Evolutionary conservation across 179 eudicot genomes (phyloP), one percentile per base, ranked within the genome.

Genomic region (Heliamphora pulchella): DNA sequence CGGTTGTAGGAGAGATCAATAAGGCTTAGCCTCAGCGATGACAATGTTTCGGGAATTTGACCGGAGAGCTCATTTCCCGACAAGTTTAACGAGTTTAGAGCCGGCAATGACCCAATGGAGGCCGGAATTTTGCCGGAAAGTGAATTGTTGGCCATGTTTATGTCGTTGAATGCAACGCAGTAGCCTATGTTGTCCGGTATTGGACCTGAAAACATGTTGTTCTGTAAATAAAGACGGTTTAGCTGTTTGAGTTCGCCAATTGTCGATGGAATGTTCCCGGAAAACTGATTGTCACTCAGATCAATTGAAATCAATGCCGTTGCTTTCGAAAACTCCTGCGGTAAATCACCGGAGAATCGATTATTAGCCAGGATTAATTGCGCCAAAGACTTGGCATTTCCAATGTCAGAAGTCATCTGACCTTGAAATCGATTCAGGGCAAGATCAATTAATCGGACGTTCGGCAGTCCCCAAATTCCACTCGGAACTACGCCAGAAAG

Each of bases 391-490:
- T 86, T 86, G 0, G 98, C 97, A 39, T 86, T 87, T 14, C 78
- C 88, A 50, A 94, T 88, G 39, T 90, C 87, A 1, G 87, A 18
- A 0, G 92, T 76, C 39, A 96, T 79, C 5, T 87, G 61, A 3
- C 99, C 99, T 71, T 89, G 88, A 1, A 96, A 81, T 58, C 80
- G 71, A 76, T 96, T 96, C 13, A 85, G 82, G 0, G 87, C 89
- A 13, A 94, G 57, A 79, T 94, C 99, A 47, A 96, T 82, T 0
- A 96, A 76, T 1, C 88, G 77, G 1, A 86, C 81, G 8, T 86
- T 84, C 0, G 99, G 97, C 20, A 96, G 77, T 0, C 92, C 99
- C 99, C 98, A 96, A 51, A 96, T 81, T 47, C 95, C 95, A 41
- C 86, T 77, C 6, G 99, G 99, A 71, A 96, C 89, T 2, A 77